Conservation (phyloP, 2,329 filamentous ascomycete species). For the Talaromyces sp. region DNA sequence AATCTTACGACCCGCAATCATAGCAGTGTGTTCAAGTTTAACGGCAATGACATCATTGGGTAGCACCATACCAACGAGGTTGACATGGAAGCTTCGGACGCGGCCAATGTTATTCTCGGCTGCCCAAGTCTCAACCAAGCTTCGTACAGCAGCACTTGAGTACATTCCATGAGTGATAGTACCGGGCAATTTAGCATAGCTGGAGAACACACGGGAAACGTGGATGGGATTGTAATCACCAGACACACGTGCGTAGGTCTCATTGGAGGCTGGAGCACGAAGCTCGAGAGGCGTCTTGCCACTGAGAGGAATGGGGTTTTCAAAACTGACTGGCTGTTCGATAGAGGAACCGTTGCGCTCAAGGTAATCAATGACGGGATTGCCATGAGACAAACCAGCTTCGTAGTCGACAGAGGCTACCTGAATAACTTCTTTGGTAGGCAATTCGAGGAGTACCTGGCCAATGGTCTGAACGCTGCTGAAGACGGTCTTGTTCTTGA, state of each 20-base stretch:
- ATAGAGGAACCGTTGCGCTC: constrained; percentile 85
- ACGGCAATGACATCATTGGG: constrained; percentile 94
- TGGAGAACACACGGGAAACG: constrained; percentile 93
- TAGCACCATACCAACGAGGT: constrained; percentile 96
- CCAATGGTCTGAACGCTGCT: constrained; percentile 87
- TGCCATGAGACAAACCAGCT: constrained; percentile 84
- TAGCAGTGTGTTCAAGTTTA: constrained; percentile 91
- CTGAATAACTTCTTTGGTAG: constrained; percentile 95
- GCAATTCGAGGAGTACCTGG: constrained; percentile 87
- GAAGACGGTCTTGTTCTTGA: constrained; percentile 92
- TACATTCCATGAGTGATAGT: constrained; percentile 99
- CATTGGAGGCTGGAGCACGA: constrained; percentile 90
- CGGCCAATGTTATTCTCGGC: constrained; percentile 98
- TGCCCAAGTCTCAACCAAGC: constrained; percentile 96
- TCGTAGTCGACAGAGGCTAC: constrained; percentile 97
- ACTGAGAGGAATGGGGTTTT: constrained; percentile 92
- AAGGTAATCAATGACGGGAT: constrained; percentile 94
- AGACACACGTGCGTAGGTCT: constrained; percentile 95
- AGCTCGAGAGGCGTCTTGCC: constrained; percentile 84
- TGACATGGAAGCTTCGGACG: constrained; percentile 94
- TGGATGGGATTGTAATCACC: constrained; percentile 99
- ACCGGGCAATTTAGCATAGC: constrained; percentile 89
- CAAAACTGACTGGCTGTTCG: constrained; percentile 94
- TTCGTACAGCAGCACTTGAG: constrained; percentile 92
- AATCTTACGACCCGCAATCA: constrained; percentile 98